Evolutionary conservation across 2,329 filamentous ascomycete species (phyloP), one percentile per base, ranked within the genome.

Genomic region (Cercospora brassicicola): DNA sequence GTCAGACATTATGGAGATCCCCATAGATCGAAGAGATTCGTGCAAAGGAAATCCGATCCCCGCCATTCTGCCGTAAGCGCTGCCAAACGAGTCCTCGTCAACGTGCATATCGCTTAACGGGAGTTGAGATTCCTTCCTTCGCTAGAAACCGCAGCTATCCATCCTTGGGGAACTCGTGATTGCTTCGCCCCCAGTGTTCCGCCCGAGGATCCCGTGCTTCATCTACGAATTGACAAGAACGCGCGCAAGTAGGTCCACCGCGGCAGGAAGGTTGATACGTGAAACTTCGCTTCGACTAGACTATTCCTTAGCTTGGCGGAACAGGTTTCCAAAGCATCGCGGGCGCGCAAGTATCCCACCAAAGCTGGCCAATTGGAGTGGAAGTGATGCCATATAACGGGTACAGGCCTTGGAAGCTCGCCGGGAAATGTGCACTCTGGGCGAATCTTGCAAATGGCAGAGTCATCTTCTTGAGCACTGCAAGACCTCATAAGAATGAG

Each of bases 61-160:
- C 48, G 48, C 23, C 48, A 53, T 53, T 26, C 23, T 13, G 20
- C 23, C 48, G 48, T 26, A 28, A 53, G 48, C 48, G 23, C 7
- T 15, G 11, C 48, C 20, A 33, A 59, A 59, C 56, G 56, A 20
- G 30, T 10, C 56, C 33, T 59, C 56, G 30, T 59, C 56, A 59
- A 39, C 30, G 30, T 39, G 56, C 56, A 39, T 33, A 23, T 33
- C 56, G 56, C 56, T 59, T 36, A 39, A 59, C n/a, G 33, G 56
- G 56, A 59, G 56, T 42, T 20, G 20, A 42, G 23, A 42, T 20
- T 36, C 51, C 51, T 56, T 36, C 51, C 31, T 56, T 64, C 62
- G 36, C 42, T 31, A 18, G 45, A n/a, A 63, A 28, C 36, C 26
- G 42, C 26, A 13, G 11, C 30, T 31, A 23, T 23, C 45, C 45